Conservation (phyloP, 345 rosid genomes). For the Eucalyptus paniculata region DNA sequence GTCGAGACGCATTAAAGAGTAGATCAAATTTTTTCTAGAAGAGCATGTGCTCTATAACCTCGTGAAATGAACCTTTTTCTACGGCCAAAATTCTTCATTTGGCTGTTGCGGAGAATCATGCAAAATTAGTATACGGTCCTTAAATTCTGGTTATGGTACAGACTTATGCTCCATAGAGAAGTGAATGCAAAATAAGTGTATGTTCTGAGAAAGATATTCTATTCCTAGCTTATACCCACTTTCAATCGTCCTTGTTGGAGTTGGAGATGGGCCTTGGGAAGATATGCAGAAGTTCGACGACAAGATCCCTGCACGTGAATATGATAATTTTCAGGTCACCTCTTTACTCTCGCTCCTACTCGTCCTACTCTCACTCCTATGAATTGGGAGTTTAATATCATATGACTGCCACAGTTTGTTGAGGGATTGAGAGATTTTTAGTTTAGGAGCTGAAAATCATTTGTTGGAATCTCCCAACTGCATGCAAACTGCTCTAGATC, state of each 20-base stretch:
- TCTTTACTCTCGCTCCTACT: neutral
- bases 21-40: neutral
- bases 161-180: neutral
- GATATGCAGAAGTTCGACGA: conserved; percentile 96
- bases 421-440: neutral
- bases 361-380: neutral
- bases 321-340: conserved; percentile 85
- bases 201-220: neutral
- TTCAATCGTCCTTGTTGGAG: conserved; percentile 84
- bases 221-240: conserved; percentile 55
- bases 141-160: neutral
- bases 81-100: neutral
- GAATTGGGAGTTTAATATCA: neutral
- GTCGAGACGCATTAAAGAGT: neutral
- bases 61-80: neutral
- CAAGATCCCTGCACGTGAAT: conserved; percentile 85
- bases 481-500: neutral
- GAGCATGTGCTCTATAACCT: neutral
- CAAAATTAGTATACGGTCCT: neutral
- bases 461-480: neutral
- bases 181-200: neutral
- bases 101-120: neutral
- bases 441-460: neutral
- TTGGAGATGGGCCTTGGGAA: conserved; percentile 99
- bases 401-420: neutral